Percentiles rank a stretch among this genome's conserved stretches.
phyloP scores from a whole-genome alignment of 768 basidiomycete genomes.

The Termitomyces sp. region DNA sequence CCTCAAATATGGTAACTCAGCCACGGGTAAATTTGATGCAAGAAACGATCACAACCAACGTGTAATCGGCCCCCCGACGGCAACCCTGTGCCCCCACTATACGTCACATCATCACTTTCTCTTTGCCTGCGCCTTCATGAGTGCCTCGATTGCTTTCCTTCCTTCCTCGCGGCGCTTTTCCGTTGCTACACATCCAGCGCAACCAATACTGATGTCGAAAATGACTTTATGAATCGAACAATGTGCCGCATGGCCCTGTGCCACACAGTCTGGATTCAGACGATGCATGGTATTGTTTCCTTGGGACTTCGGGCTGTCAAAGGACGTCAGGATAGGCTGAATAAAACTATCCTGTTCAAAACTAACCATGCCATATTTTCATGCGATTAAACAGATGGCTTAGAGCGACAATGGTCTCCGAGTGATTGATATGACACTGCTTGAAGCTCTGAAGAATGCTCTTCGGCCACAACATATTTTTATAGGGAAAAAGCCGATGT shows the following conservation, averaged over 20 bases:
- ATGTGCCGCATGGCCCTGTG: conserved; percentile 3
- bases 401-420: background rate
- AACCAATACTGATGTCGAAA: background rate
- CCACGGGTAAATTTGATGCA: no score
- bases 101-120: background rate
- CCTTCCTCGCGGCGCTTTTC: conserved; percentile 1
- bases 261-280: conserved; percentile 3
- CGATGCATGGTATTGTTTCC: conserved; percentile 3
- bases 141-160: conserved; percentile 2
- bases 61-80: no score
- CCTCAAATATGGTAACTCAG: no score
- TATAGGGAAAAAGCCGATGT: background rate
- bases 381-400: background rate
- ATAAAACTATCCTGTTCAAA: background rate
- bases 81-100: no score
- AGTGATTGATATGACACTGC: background rate
- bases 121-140: conserved; percentile 3
- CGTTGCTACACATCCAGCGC: background rate
- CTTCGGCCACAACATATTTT: background rate
- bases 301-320: background rate
- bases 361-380: conserved; percentile 1
- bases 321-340: background rate
- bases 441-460: background rate
- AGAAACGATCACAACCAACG: no score
- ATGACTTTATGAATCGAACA: background rate